A percentile compares a stretch with the other conserved stretches of the same genome.
phyloP scores from a whole-genome alignment of 2,329 filamentous ascomycete species.

The Fusarium stilboides region DNA sequence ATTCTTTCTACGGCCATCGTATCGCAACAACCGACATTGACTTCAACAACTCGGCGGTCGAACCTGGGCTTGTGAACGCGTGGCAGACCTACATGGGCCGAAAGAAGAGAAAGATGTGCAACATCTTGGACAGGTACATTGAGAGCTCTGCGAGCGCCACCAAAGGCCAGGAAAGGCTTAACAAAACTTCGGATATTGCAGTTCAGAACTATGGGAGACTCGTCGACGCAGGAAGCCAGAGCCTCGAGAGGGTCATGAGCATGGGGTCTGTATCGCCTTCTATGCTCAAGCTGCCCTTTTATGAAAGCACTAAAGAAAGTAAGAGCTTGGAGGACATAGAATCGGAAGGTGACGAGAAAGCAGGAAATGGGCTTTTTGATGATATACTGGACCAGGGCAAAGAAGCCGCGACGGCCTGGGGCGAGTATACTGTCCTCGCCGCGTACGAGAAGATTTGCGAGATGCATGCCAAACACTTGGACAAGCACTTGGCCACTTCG shows the following conservation, averaged over 20 bases:
- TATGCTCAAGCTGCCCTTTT: background rate
- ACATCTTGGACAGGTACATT: conserved; percentile 3
- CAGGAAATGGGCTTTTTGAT: background rate
- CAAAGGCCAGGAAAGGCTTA: background rate
- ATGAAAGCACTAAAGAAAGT: background rate
- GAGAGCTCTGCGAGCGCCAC: background rate
- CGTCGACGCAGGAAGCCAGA: background rate
- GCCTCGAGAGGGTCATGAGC: conserved; percentile 6
- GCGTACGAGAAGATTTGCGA: conserved; percentile 6
- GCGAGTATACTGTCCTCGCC: conserved; percentile 5
- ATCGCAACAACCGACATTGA: conserved; percentile 2
- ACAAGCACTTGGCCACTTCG: conserved; percentile 7
- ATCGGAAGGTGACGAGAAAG: background rate
- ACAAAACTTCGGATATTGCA: background rate
- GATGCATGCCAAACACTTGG: conserved; percentile 7
- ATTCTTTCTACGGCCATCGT: conserved; percentile 9
- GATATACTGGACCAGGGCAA: conserved; percentile 9
- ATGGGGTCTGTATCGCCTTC: conserved; percentile 1
- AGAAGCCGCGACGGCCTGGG: conserved; percentile 7
- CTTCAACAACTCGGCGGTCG: conserved; percentile 6
- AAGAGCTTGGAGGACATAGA: background rate
- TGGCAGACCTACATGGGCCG: conserved; percentile 8
- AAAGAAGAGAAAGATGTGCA: conserved; percentile 21
- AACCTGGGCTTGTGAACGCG: conserved; percentile 4
- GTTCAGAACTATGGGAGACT: conserved; percentile 1